These are phyloP conservation scores for Micractinium sp. DNA, from an alignment of 139 green algal species.

Conservation along the genomic window DNA sequence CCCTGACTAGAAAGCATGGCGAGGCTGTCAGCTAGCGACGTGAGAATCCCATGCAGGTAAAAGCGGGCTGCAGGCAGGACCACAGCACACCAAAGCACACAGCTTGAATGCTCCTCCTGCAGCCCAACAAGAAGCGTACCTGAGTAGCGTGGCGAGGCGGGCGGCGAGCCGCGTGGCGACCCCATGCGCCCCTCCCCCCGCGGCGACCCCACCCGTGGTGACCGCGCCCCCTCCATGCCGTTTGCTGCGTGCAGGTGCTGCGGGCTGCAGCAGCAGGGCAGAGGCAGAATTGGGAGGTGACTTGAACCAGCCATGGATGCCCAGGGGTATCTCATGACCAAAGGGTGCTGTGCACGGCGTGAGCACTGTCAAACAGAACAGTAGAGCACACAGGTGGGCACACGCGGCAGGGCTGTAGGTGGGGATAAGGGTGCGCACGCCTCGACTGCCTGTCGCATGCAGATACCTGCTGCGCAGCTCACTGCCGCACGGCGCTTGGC, in stretches of 20 bases:
- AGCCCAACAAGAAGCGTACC: background rate
- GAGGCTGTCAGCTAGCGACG: no score
- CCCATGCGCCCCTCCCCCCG: background rate
- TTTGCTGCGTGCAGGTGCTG: slow-evolving; percentile 32
- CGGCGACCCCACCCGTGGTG: background rate
- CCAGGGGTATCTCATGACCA: no score
- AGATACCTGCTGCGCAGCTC: no score
- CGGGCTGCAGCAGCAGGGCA: background rate
- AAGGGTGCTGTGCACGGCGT: no score
- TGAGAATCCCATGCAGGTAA: no score
- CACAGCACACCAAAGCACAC: background rate
- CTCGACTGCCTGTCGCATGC: no score
- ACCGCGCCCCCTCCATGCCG: background rate
- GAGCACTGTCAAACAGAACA: no score
- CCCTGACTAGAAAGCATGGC: no score
- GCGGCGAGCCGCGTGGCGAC: slow-evolving; percentile 15
- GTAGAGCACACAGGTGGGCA: no score
- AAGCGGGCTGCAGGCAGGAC: background rate
- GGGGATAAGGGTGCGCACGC: no score
- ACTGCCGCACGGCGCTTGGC: no score
- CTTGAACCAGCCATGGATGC: background rate
- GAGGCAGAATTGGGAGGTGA: background rate
- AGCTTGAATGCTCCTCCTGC: background rate
- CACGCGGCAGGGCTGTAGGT: no score
- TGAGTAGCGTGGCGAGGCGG: background rate